A percentile compares a stretch with the other conserved stretches of the same genome.
phyloP scores from a whole-genome alignment of 202 grass and related monocot genomes.

The Musa balbisiana region DNA sequence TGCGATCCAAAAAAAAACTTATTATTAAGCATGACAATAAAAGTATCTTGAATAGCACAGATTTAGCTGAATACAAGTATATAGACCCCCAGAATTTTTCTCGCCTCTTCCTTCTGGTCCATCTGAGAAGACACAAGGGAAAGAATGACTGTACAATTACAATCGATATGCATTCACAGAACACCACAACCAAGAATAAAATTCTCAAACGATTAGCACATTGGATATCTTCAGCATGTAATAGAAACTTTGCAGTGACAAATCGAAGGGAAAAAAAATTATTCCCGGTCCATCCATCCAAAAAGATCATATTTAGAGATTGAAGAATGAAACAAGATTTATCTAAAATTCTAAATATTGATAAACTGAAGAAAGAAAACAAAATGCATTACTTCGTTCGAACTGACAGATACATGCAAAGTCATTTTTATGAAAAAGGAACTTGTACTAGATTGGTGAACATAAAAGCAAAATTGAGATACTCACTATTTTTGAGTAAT shows the following conservation, averaged over 20 bases:
- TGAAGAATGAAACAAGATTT: background rate
- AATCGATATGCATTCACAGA: background rate
- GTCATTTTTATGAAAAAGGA: background rate
- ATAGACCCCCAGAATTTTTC: background rate
- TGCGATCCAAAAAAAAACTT: background rate
- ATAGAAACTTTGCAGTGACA: too few species aligned
- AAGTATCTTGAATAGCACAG: background rate
- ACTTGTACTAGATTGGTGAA: conserved; percentile 1
- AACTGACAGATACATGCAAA: too few species aligned
- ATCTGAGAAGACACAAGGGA: background rate
- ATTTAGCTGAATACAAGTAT: too few species aligned
- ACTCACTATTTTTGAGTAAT: conserved; percentile 47
- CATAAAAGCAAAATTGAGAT: background rate
- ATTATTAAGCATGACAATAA: conserved; percentile 5
- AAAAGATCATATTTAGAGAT: background rate
- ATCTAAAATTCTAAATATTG: too few species aligned
- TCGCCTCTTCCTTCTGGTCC: background rate
- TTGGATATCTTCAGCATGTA: too few species aligned
- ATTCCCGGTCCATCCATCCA: too few species aligned
- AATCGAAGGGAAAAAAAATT: too few species aligned
- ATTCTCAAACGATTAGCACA: too few species aligned
- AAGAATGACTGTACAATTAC: background rate
- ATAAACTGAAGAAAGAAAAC: too few species aligned
- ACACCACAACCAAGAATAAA: background rate
- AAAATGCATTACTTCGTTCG: too few species aligned